Evolutionary conservation across 176 grass and related monocot genomes (phyloP).

Genomic region (Aegilops tauschii): DNA sequence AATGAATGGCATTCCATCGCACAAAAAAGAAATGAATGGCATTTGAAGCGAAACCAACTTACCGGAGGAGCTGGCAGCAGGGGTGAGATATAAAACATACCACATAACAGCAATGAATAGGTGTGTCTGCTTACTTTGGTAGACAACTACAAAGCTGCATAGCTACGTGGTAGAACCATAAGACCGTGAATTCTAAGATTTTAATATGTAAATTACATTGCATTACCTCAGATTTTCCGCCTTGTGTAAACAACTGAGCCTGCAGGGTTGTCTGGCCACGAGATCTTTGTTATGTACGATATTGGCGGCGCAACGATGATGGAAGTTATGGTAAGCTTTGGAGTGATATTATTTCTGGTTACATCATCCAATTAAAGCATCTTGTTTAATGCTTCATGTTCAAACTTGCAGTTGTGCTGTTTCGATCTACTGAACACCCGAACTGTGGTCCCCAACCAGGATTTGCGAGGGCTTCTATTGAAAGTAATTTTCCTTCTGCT

Average conservation of each 20-base stretch:
- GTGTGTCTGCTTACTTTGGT: background rate
- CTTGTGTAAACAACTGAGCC: slow-evolving; percentile 30
- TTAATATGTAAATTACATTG: slow-evolving; percentile 8
- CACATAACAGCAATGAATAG: background rate
- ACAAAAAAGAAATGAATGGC: no score
- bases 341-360: slow-evolving; percentile 30
- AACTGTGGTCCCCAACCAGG: slow-evolving; percentile 89
- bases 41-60: background rate
- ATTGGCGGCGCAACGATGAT: slow-evolving; percentile 98
- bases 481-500: slow-evolving; percentile 64
- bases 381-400: slow-evolving; percentile 2
- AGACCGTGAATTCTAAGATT: background rate
- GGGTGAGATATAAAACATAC: background rate
- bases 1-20: background rate
- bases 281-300: slow-evolving; percentile 96
- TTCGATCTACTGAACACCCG: slow-evolving; percentile 84
- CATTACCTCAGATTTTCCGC: slow-evolving; percentile 24
- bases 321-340: slow-evolving; percentile 83
- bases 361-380: slow-evolving; percentile 13
- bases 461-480: slow-evolving; percentile 87
- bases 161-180: slow-evolving; percentile 2
- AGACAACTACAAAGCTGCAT: background rate
- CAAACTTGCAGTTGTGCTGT: slow-evolving; percentile 76
- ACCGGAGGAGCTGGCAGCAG: background rate
- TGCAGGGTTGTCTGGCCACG: slow-evolving; percentile 93